phyloP scores from a whole-genome alignment of 2,329 filamentous ascomycete species.

The Sclerotinia trifoliorum region DNA sequence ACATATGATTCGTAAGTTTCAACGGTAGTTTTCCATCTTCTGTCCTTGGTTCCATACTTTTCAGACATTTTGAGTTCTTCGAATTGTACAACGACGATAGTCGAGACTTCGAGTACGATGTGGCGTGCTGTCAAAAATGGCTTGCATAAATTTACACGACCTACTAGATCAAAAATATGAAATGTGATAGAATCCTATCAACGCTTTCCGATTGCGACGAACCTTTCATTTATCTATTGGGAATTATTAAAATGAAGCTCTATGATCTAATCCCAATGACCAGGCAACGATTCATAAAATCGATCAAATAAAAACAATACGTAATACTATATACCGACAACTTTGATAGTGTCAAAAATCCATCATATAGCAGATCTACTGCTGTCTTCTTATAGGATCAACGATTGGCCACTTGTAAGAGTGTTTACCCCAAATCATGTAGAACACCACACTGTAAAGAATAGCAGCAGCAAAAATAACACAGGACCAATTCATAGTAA shows the following conservation, averaged over 20 bases:
- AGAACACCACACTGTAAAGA: slow-evolving; percentile 18
- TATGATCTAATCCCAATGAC: neutral
- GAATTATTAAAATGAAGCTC: neutral
- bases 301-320: slow-evolving; percentile 4
- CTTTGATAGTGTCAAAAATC: neutral
- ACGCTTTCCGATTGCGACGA: neutral
- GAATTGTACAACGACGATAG: neutral
- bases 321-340: slow-evolving; percentile 4
- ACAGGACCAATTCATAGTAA: slow-evolving; percentile 24
- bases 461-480: slow-evolving; percentile 21
- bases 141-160: neutral
- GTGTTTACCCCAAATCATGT: slow-evolving; percentile 34
- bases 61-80: neutral
- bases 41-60: neutral
- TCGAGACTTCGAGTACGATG: neutral
- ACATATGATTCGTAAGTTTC: too few relatives aligned
- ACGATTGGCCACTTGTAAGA: slow-evolving; percentile 49
- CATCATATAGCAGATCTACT: slow-evolving; percentile 18
- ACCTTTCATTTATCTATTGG: neutral
- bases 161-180: neutral
- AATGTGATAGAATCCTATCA: neutral
- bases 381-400: slow-evolving; percentile 27
- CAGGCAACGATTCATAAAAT: neutral
- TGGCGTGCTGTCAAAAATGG: neutral
- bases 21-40: neutral